phyloP scores from a whole-genome alignment of 139 green algal species.

The Zygnema cylindricum region DNA sequence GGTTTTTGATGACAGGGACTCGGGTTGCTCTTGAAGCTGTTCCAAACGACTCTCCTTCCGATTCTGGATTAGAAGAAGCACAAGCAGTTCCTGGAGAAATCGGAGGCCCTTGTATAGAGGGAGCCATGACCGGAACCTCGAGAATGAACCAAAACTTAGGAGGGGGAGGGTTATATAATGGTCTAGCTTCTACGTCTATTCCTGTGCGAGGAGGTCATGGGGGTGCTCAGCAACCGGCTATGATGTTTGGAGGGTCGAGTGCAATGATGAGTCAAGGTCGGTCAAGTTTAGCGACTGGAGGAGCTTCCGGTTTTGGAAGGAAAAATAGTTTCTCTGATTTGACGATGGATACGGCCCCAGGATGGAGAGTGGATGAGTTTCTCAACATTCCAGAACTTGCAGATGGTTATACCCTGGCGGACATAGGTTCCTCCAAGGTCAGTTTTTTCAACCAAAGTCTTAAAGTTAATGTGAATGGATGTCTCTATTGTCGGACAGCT shows the following conservation, averaged over 20 bases:
- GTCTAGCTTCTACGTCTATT: not conserved
- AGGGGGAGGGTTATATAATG: not conserved
- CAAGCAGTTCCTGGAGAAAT: not conserved
- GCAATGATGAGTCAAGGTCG: not conserved
- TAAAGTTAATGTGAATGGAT: too few relatives aligned
- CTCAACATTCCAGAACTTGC: constrained; percentile 61
- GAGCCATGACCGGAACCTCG: not conserved
- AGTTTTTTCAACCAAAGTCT: too few relatives aligned
- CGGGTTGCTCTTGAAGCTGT: constrained; percentile 50
- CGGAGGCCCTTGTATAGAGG: too few relatives aligned
- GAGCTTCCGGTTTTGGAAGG: not conserved
- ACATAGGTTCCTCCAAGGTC: constrained; percentile 61
- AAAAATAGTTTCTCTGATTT: not conserved
- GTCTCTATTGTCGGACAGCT: too few relatives aligned
- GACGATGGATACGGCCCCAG: not conserved
- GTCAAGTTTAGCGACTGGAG: not conserved
- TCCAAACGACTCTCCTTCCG: constrained; percentile 18
- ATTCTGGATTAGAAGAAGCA: not conserved
- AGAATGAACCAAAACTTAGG: too few relatives aligned
- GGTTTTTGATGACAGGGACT: constrained; percentile 56
- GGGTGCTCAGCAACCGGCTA: not conserved
- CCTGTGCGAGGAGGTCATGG: not conserved
- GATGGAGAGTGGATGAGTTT: constrained; percentile 60
- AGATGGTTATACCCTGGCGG: constrained; percentile 55
- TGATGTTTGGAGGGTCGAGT: not conserved